phyloP scores from a whole-genome alignment of 345 rosid species.

The Pistacia atlantica region DNA sequence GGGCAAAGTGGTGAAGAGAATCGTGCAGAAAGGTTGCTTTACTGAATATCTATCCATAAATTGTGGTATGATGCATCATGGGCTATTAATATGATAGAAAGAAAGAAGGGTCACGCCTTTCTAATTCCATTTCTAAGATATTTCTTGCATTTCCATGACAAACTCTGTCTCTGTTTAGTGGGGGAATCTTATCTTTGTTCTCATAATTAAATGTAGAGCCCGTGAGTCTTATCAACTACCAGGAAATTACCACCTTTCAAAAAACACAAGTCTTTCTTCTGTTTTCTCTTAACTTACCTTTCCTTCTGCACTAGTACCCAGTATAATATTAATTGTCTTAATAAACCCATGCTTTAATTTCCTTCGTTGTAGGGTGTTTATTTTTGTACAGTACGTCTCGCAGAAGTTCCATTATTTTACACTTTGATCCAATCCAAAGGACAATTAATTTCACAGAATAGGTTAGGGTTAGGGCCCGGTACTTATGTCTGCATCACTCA shows the following conservation, averaged over 20 bases:
- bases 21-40: too few species aligned
- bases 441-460: constrained; percentile 7
- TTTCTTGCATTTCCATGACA: constrained; percentile 4
- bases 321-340: neutral
- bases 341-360: neutral
- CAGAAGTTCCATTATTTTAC: constrained; percentile 1
- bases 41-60: too few species aligned
- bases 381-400: neutral
- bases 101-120: constrained; percentile 5
- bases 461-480: constrained; percentile 7
- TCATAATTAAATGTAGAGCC: neutral
- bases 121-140: constrained; percentile 14
- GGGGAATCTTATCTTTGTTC: constrained; percentile 10
- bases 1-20: too few species aligned
- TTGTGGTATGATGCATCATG: neutral
- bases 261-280: neutral
- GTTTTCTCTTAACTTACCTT: neutral
- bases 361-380: neutral
- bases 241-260: constrained; percentile 1
- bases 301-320: neutral
- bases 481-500: constrained; percentile 39
- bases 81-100: constrained; percentile 6
- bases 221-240: constrained; percentile 20
- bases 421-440: constrained; percentile 15
- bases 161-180: neutral